Base-by-base conservation (phyloP, 208 protist species). In the Leishmania martiniquensis region DNA sequence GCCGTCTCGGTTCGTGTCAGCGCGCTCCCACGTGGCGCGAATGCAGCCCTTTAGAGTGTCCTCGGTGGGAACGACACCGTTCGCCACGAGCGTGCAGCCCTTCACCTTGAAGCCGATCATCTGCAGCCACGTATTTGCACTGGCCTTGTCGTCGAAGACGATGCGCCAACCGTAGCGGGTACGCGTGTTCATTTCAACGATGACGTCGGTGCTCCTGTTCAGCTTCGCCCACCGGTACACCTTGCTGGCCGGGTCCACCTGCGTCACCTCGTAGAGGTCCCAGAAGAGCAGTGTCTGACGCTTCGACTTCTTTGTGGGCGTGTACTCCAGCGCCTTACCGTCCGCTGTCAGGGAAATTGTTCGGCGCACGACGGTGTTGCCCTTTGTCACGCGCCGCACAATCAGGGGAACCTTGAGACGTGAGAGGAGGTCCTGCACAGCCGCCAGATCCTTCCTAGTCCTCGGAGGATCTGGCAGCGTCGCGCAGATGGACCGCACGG, bases 221-320 rank as follows among this genome's bases (percentile, higher is more conserved):
- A 89, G 78, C 10, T 73, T 60, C 0, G 83, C 71, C 57, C 83
- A 86, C 17, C 71, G 67, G 83, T 93, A 93, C 22, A 83, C 32
- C 75, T 91, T 87, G 62, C 81, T 84, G 29, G 70, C 78, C 0
- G 55, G n/a, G 51, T 88, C 85, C 52, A 88, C 69, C 51, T 75
- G 82, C n/a, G 68, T 80, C 42, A 90, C 87, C 54, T 91, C 85
- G 72, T 80, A 82, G 52, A 91, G 60, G 71, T 93, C 87, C 22
- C 77, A 51, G 75, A 93, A 91, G 37, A 91, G 77, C 22, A 93
- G 42, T 29, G 81, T 72, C 67, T 84, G 77, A 29, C 81, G 68
- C 57, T 83, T 73, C 37, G 32, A 54, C 75, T 93, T 93, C 10
- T 68, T 85, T 1, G 87, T 84, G 0, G 86, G 87, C 47, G 51